Base-by-base conservation (phyloP, 768 basidiomycete genomes). In the Lyophyllum shimeji region DNA sequence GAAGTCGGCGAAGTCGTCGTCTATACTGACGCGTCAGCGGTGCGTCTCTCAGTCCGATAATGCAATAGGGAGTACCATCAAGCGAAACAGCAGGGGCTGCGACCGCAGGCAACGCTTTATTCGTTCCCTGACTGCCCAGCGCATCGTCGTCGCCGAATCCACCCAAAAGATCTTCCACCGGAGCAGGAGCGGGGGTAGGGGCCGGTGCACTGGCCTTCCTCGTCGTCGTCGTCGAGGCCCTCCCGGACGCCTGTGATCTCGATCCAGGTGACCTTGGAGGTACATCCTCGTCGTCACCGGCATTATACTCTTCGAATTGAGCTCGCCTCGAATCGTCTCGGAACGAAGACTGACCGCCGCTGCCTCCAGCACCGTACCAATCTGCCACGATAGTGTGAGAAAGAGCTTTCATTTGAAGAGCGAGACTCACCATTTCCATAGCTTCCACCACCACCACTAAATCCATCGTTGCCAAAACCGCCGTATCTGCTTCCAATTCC, bases 241-340 rank as follows among this genome's bases (percentile, higher is more conserved):
- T 52, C 40, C 58, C 56, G 7, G 67, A 55, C 34, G 33, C 31
- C 20, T 64, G 62, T 20, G 66, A 60, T 44, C 75, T 57, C 40
- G 56, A 49, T 20, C 21, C 50, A 70, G 76, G 50, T 70, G 78
- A 58, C 67, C 73, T 58, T 42, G 73, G 67, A 44, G 69, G 61
- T 17, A 69, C 58, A 31, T 75, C 66, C 59, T 96, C 94, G 57
- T 98, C 95, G 56, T 93, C 93, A 1, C 96, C 96, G 12, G 96
- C 97, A 61, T 96, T 91, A 70, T 99, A 99, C 69, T 98, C 95
- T 64, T 98, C 95, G 61, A 85, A 98, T 23, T 82, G 81, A 53
- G 77, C 75, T 15, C 83, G 74, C 39, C 83, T 71, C 7, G 71
- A 69, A 29, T 71, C 76, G 58, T 93, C 90, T 49, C 82, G 76